These are phyloP conservation scores for Albifimbria verrucaria DNA, from an alignment of 2,329 filamentous ascomycete species.

Conservation along the genomic window DNA sequence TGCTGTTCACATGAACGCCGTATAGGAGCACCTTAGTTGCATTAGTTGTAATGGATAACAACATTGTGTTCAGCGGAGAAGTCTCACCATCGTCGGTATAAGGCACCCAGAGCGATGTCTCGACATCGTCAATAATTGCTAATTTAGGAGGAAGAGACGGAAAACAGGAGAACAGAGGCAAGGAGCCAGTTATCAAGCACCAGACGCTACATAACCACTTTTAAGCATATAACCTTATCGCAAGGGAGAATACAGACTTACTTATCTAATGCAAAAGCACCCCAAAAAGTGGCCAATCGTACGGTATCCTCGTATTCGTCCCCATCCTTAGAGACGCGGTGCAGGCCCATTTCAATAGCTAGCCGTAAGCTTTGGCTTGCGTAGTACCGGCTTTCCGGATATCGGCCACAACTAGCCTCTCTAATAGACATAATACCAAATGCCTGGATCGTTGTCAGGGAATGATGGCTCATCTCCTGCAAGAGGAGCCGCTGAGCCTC, in stretches of 20 bases:
- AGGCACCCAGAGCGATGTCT: constrained; percentile 57
- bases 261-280: constrained; percentile 62
- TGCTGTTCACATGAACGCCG: constrained; percentile 57
- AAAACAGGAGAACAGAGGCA: constrained; percentile 58
- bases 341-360: constrained; percentile 68
- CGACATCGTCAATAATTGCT: constrained; percentile 56
- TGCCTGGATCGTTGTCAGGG: constrained; percentile 69
- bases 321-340: constrained; percentile 46
- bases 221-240: too few relatives aligned
- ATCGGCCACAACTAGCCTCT: constrained; percentile 68
- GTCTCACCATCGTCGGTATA: constrained; percentile 55
- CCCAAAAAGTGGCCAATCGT: constrained; percentile 59
- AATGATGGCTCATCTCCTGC: constrained; percentile 55
- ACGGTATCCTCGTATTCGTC: constrained; percentile 57
- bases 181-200: constrained; percentile 60
- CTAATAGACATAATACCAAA: constrained; percentile 73
- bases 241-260: constrained; percentile 32
- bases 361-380: constrained; percentile 70
- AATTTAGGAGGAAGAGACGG: constrained; percentile 57
- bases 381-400: constrained; percentile 71
- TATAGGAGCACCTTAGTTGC: constrained; percentile 44
- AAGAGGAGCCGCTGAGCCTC: constrained; percentile 62
- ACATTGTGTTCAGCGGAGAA: too few relatives aligned
- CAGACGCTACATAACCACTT: constrained; percentile 58
- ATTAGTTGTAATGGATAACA: too few relatives aligned